Percentiles rank a stretch among this genome's conserved stretches.
Evolutionary conservation across 2,329 filamentous ascomycete species (phyloP).

Genomic region (Aspergillus fischeri): DNA sequence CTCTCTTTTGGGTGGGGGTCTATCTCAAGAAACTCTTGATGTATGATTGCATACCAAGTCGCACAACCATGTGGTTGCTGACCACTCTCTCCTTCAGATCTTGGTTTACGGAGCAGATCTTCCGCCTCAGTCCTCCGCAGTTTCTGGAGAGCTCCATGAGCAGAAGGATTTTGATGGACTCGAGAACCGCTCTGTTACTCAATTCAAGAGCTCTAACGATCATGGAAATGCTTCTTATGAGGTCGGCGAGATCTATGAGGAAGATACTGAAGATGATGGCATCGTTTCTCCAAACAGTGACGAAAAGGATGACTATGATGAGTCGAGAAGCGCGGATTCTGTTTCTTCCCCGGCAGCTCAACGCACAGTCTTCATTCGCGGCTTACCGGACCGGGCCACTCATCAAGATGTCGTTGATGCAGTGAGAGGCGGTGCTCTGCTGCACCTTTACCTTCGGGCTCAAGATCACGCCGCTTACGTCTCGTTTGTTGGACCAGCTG

Average conservation of each 20-base stretch:
- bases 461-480: conserved; percentile 60
- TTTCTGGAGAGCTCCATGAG: background rate
- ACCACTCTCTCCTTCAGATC: conserved; percentile 10
- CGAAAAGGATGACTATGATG: conserved; percentile 22
- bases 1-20: conserved; percentile 48
- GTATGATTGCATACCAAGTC: conserved; percentile 25
- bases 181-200: background rate
- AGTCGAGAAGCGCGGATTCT: conserved; percentile 15
- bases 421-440: conserved; percentile 65
- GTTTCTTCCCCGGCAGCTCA: conserved; percentile 15
- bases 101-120: conserved; percentile 14
- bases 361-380: conserved; percentile 53
- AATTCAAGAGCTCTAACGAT: background rate
- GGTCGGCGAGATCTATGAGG: conserved; percentile 3
- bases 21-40: conserved; percentile 48
- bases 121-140: background rate
- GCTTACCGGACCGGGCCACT: conserved; percentile 59
- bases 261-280: conserved; percentile 21
- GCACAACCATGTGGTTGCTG: conserved; percentile 9
- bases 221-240: background rate
- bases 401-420: conserved; percentile 62
- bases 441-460: conserved; percentile 62
- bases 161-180: background rate
- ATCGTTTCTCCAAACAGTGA: conserved; percentile 21
- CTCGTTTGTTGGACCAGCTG: conserved; percentile 63